A percentile compares a stretch with the other conserved stretches of the same genome.
These are phyloP conservation scores for Domatiomyces globalis DNA, from an alignment of 2,329 filamentous ascomycete species.

Conservation along the genomic window DNA sequence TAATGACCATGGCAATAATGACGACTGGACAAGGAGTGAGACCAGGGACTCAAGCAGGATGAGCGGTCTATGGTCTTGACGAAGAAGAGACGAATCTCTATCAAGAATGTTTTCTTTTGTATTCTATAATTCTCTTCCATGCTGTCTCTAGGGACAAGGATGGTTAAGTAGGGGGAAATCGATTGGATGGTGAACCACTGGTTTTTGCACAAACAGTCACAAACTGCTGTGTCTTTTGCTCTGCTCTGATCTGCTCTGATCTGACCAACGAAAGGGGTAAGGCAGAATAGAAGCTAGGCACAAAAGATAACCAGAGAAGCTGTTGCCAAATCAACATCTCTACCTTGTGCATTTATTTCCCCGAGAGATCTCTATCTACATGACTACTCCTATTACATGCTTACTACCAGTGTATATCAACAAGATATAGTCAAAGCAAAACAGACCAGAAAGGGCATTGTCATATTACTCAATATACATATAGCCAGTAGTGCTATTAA, in stretches of 20 bases:
- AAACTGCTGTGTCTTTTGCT: neutral
- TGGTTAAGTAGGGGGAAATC: too few relatives aligned
- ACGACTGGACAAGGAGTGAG: neutral
- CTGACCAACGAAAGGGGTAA: neutral
- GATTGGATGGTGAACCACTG: neutral
- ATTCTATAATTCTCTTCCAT: neutral
- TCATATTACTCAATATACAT: too few relatives aligned
- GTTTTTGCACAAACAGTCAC: neutral
- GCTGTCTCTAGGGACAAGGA: too few relatives aligned
- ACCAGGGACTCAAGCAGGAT: neutral
- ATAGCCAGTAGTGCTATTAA: too few relatives aligned
- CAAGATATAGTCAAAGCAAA: too few relatives aligned
- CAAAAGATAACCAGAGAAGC: too few relatives aligned
- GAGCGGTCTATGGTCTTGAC: slow-evolving; percentile 1
- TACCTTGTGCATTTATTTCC: too few relatives aligned
- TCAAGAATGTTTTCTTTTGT: neutral
- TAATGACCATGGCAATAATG: neutral
- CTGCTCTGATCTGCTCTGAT: neutral
- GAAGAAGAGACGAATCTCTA: neutral
- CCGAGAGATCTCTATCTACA: too few relatives aligned
- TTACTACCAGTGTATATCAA: too few relatives aligned
- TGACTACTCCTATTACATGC: too few relatives aligned
- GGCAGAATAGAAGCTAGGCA: neutral
- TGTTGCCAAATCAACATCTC: too few relatives aligned
- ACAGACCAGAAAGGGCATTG: too few relatives aligned